Conservation (phyloP, 805 yeast species). For the Kodamaea neixiangensis region DNA sequence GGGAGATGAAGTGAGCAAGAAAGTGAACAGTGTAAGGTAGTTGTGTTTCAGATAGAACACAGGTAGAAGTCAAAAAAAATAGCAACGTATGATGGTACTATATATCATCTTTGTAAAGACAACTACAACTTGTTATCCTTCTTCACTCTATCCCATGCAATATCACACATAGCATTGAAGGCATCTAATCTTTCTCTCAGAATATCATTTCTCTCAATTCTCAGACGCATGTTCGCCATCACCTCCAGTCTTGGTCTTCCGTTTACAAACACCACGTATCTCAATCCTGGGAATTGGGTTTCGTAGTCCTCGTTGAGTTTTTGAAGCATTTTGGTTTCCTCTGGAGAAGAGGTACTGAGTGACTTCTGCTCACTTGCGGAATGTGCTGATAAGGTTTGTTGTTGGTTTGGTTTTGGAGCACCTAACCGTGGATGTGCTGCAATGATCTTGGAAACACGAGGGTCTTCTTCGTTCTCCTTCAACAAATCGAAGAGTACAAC, state of each 20-base stretch:
- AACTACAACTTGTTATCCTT: slow-evolving; percentile 9
- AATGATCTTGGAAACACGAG: slow-evolving; percentile 54
- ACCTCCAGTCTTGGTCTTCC: slow-evolving; percentile 70
- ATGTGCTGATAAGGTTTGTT: slow-evolving; percentile 54
- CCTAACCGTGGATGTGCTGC: slow-evolving; percentile 93
- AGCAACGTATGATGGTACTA: too few relatives aligned
- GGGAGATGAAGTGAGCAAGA: too few relatives aligned
- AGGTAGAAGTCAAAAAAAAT: too few relatives aligned
- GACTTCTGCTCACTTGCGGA: slow-evolving; percentile 73
- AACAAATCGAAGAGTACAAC: slow-evolving; percentile 35
- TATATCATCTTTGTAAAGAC: too few relatives aligned
- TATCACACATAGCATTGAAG: slow-evolving; percentile 87
- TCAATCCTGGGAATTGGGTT: slow-evolving; percentile 58
- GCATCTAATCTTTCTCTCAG: slow-evolving; percentile 63
- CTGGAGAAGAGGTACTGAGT: slow-evolving; percentile 48
- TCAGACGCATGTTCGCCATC: slow-evolving; percentile 35
- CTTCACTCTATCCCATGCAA: slow-evolving; percentile 72
- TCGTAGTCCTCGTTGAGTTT: slow-evolving; percentile 66
- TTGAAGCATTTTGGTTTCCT: slow-evolving; percentile 52
- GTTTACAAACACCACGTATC: slow-evolving; percentile 88
- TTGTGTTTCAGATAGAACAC: too few relatives aligned
- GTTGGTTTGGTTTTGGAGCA: slow-evolving; percentile 19
- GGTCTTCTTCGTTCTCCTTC: slow-evolving; percentile 22
- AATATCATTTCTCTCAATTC: slow-evolving; percentile 57
- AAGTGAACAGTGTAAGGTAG: too few relatives aligned